Evolutionary conservation across 2,329 filamentous ascomycete genomes (phyloP).

Genomic region (Verticillium dahliae): DNA sequence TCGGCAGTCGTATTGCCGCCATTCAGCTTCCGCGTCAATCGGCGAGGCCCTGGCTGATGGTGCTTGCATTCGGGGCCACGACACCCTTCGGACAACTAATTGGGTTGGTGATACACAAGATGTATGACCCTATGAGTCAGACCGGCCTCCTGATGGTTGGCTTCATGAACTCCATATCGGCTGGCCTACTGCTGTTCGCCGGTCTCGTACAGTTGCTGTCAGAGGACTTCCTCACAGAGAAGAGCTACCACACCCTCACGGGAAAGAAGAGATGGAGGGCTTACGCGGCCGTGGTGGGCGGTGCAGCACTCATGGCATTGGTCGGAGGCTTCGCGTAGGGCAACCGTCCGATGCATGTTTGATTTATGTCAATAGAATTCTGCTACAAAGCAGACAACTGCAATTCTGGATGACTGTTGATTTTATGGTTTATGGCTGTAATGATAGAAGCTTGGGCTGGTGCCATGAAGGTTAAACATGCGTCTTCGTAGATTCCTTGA

Average conservation of each 20-base stretch:
- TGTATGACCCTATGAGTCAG: constrained; percentile 75
- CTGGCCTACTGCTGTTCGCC: constrained; percentile 73
- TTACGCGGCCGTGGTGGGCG: constrained; percentile 55
- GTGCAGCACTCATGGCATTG: constrained; percentile 62
- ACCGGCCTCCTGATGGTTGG: constrained; percentile 76
- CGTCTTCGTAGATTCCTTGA: neutral
- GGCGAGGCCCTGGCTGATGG: constrained; percentile 76
- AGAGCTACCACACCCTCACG: constrained; percentile 62
- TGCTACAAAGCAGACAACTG: neutral
- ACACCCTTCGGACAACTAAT: constrained; percentile 63
- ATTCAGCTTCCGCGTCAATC: constrained; percentile 72
- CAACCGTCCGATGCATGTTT: neutral
- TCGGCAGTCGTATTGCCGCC: constrained; percentile 78
- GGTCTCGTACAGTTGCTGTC: constrained; percentile 78
- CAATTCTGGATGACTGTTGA: neutral
- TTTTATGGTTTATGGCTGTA: neutral
- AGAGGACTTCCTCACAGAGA: constrained; percentile 74
- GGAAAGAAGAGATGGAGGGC: constrained; percentile 57
- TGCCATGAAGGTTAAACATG: neutral
- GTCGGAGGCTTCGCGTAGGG: constrained; percentile 65
- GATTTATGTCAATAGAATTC: neutral
- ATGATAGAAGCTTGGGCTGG: neutral
- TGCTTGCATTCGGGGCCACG: constrained; percentile 63
- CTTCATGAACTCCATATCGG: constrained; percentile 80
- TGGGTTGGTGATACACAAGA: constrained; percentile 66